A percentile compares a stretch with the other conserved stretches of the same genome.
phyloP scores from a whole-genome alignment of 148 eudicot species.

The Chenopodium album region DNA sequence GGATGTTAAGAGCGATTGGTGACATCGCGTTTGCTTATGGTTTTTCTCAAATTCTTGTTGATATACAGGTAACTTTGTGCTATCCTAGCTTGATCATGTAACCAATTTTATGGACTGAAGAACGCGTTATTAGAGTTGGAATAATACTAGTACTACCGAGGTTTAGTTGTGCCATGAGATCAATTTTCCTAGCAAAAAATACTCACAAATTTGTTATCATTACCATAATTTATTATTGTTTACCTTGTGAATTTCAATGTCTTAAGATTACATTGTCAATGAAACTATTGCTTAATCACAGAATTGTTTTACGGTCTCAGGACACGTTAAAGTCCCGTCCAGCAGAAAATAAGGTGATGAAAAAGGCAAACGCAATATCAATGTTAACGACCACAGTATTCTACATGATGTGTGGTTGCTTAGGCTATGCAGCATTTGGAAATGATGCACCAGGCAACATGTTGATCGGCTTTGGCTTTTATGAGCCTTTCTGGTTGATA shows the following conservation, averaged over 20 bases:
- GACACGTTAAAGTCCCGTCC: constrained; percentile 60
- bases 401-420: constrained; percentile 71
- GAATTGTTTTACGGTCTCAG: constrained; percentile 15
- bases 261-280: too few relatives aligned
- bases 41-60: constrained; percentile 57
- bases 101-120: too few relatives aligned
- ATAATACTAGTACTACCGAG: too few relatives aligned
- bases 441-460: constrained; percentile 67
- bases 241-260: too few relatives aligned
- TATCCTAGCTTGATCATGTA: background rate
- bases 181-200: too few relatives aligned
- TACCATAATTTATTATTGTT: too few relatives aligned
- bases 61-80: constrained; percentile 53
- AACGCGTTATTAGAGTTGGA: too few relatives aligned
- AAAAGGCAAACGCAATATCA: constrained; percentile 50
- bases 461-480: constrained; percentile 77
- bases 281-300: too few relatives aligned
- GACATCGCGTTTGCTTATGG: constrained; percentile 72
- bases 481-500: constrained; percentile 70
- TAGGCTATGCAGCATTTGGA: constrained; percentile 89
- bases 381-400: constrained; percentile 54
- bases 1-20: constrained; percentile 61
- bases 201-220: too few relatives aligned
- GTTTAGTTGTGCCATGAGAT: too few relatives aligned
- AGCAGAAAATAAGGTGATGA: constrained; percentile 75